Evolutionary conservation across 306 rosid species (phyloP).

Genomic region (Oemleria cerasiformis): DNA sequence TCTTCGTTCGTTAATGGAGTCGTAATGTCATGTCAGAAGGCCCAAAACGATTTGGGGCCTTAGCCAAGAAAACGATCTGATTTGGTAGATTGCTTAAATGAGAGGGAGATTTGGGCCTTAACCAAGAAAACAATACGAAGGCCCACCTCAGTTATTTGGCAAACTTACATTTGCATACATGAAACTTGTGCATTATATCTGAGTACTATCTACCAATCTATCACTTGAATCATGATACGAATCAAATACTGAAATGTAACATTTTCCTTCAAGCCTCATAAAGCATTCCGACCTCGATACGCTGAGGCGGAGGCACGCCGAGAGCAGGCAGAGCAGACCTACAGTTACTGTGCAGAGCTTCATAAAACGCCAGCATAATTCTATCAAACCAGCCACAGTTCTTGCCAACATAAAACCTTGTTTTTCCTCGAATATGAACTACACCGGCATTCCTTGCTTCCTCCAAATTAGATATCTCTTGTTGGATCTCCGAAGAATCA

Average conservation of each 20-base stretch:
- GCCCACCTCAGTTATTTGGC: too few relatives aligned
- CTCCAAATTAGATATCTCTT: constrained; percentile 39
- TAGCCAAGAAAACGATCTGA: too few relatives aligned
- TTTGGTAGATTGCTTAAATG: too few relatives aligned
- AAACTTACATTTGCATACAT: too few relatives aligned
- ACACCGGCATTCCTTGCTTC: constrained; percentile 48
- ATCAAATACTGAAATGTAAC: not conserved
- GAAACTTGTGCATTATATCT: too few relatives aligned
- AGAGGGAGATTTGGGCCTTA: too few relatives aligned
- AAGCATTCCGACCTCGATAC: constrained; percentile 83
- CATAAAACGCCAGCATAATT: constrained; percentile 59
- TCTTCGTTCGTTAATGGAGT: too few relatives aligned
- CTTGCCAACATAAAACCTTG: constrained; percentile 49
- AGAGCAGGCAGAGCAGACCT: constrained; percentile 69
- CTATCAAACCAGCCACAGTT: constrained; percentile 60
- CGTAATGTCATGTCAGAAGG: too few relatives aligned
- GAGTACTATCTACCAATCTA: too few relatives aligned
- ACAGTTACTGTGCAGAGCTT: constrained; percentile 60
- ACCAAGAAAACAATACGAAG: too few relatives aligned
- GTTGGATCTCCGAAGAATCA: constrained; percentile 30
- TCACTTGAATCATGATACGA: too few relatives aligned
- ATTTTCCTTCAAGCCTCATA: constrained; percentile 53
- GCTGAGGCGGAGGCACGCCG: constrained; percentile 48
- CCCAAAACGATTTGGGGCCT: too few relatives aligned
- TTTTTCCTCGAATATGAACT: constrained; percentile 66